Percentiles rank a stretch among this genome's conserved stretches.
These are phyloP conservation scores for Nothophaeocryptopus gaeumannii DNA, from an alignment of 2,329 filamentous ascomycete genomes.

Conservation along the genomic window DNA sequence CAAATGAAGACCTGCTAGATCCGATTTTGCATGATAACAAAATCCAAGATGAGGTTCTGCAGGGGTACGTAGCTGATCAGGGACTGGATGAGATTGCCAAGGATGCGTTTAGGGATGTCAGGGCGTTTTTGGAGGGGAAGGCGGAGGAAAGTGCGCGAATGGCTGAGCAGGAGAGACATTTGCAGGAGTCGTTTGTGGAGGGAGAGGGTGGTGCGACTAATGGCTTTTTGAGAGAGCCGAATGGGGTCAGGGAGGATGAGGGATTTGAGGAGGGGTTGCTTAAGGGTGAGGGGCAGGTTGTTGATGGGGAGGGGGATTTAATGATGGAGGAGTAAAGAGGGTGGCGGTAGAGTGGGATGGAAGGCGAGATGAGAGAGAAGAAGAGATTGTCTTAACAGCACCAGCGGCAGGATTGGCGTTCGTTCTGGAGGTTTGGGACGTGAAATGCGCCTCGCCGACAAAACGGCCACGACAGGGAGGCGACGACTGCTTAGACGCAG, in stretches of 20 bases:
- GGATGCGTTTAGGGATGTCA: slow-evolving; percentile 40
- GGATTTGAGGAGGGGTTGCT: slow-evolving; percentile 1
- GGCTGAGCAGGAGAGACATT: slow-evolving; percentile 8
- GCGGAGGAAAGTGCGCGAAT: slow-evolving; percentile 9
- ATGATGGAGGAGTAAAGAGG: not conserved
- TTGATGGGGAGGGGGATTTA: not conserved
- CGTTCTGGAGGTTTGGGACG: too few relatives aligned
- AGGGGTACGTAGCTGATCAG: slow-evolving; percentile 63
- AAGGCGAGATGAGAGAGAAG: too few relatives aligned
- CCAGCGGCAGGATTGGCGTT: too few relatives aligned
- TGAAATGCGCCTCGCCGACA: too few relatives aligned
- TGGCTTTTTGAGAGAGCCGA: slow-evolving; percentile 4
- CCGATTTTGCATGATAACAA: slow-evolving; percentile 70
- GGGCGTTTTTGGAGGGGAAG: slow-evolving; percentile 15
- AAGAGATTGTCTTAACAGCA: too few relatives aligned
- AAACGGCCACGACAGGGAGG: too few relatives aligned
- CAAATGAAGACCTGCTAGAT: slow-evolving; percentile 57
- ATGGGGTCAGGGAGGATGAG: not conserved
- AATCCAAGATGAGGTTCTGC: slow-evolving; percentile 66
- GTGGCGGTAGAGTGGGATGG: too few relatives aligned
- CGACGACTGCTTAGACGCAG: too few relatives aligned
- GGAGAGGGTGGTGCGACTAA: slow-evolving; percentile 9
- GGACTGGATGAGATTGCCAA: slow-evolving; percentile 68
- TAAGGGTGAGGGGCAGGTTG: slow-evolving; percentile 3
- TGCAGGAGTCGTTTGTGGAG: slow-evolving; percentile 9